phyloP scores from a whole-genome alignment of 1,284 basidiomycete genomes.

The Meripilus lineatus region DNA sequence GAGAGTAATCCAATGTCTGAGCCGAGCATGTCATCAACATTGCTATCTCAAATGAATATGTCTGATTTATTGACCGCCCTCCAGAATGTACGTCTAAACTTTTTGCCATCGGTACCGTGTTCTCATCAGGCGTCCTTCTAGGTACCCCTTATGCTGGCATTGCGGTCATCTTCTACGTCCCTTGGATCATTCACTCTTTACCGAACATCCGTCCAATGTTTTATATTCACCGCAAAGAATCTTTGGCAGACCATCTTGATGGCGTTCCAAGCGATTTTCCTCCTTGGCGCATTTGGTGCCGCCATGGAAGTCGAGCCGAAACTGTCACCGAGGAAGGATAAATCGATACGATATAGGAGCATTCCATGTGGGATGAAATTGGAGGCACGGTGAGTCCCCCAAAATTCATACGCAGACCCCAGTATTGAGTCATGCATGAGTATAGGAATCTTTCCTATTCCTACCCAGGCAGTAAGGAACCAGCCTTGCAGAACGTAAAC shows the following conservation, averaged over 20 bases:
- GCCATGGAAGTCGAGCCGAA: slow-evolving; percentile 64
- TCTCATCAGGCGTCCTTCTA: slow-evolving; percentile 30
- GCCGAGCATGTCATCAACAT: slow-evolving; percentile 12
- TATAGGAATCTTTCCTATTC: slow-evolving; percentile 65
- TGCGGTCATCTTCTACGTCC: slow-evolving; percentile 66
- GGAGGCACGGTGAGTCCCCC: slow-evolving; percentile 59
- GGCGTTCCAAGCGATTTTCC: slow-evolving; percentile 76
- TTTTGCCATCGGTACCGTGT: slow-evolving; percentile 9
- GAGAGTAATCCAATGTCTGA: slow-evolving; percentile 32
- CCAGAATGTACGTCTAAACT: slow-evolving; percentile 69
- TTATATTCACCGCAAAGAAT: slow-evolving; percentile 58
- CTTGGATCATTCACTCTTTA: slow-evolving; percentile 76
- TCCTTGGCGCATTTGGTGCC: slow-evolving; percentile 78
- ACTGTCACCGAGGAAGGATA: slow-evolving; percentile 53
- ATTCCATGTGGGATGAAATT: slow-evolving; percentile 58
- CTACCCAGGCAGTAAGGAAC: slow-evolving; percentile 65
- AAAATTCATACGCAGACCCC: no score
- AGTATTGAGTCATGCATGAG: no score
- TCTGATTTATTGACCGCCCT: slow-evolving; percentile 58
- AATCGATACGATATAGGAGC: slow-evolving; percentile 42
- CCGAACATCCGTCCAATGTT: slow-evolving; percentile 67
- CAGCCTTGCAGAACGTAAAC: slow-evolving; percentile 62
- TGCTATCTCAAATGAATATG: slow-evolving; percentile 54
- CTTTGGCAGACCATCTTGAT: slow-evolving; percentile 57
- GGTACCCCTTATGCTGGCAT: slow-evolving; percentile 67